Conservation (phyloP, 73 alveolate species). For the Tetrahymena thermophila region DNA sequence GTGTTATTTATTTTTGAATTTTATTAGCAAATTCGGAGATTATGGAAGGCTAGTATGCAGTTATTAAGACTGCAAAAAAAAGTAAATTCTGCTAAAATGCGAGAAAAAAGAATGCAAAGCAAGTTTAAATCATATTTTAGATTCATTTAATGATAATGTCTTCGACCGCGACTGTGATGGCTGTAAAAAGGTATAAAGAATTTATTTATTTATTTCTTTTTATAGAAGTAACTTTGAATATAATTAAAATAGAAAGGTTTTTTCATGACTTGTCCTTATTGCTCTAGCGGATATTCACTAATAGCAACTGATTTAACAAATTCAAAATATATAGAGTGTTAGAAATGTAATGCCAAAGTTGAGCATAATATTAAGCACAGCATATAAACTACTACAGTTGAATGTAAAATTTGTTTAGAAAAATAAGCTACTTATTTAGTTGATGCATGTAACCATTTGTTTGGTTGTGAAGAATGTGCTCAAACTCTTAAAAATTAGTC, state of each 20-base stretch:
- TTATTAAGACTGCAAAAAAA: background rate
- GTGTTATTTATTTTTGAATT: background rate
- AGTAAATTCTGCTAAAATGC: background rate
- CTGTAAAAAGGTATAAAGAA: background rate
- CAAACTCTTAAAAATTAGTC: background rate
- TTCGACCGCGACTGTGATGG: background rate
- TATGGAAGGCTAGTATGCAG: background rate
- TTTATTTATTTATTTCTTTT: background rate
- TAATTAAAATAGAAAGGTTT: background rate
- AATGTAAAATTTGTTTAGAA: background rate
- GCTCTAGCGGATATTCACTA: background rate
- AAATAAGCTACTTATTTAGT: background rate
- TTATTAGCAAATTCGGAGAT: background rate
- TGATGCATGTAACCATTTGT: background rate
- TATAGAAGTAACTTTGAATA: background rate
- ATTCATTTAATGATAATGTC: background rate
- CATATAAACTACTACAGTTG: background rate
- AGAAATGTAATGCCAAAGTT: background rate
- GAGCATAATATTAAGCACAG: background rate
- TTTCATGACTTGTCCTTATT: background rate
- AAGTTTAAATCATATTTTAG: background rate
- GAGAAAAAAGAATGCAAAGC: background rate
- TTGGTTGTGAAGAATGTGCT: background rate
- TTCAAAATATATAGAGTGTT: background rate
- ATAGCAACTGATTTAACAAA: background rate